Base-by-base conservation (phyloP, 2,329 filamentous ascomycete genomes). In the Erysiphe pulchra region DNA sequence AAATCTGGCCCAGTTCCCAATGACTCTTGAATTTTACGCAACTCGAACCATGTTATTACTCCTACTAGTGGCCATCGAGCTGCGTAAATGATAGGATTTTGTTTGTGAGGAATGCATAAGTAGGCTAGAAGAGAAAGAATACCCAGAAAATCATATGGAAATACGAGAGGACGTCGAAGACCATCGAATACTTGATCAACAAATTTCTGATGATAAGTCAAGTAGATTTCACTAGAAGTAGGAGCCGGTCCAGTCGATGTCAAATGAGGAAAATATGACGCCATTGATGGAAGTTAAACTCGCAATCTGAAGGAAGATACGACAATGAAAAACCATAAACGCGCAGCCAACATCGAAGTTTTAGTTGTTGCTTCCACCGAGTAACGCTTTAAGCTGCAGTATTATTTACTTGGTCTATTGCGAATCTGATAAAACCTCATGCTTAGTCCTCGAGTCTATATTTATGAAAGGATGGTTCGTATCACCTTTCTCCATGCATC, bases 91-190 rank as follows among this genome's bases (percentile, higher is more conserved):
- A 66, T 70, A 4, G 64, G 64, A 10, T 64, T 61, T 1, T 60
- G 57, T 31, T 57, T 60, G 52, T 77, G 71, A 1, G 71, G 70
- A 47, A 77, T 62, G 42, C 66, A 59, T 13, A 78, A 63, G 44
- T 73, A 78, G 3, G 71, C 50, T 1, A 65, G 56, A 0, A 77
- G 46, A 38, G 72, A 42, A 41, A 68, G 61, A 28, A 63, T 54
- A 4, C 64, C 66, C 18, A 71, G 47, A 8, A 74, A 48, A 47
- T 63, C 60, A 47, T 69, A 67, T 0, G 71, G 72, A 8, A 75
- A 36, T n/a, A 76, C 53, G n/a, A 75, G 60, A 2, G 69, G 71
- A 40, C 58, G 60, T 30, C 62, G 54, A 7, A 51, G 55, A 40
- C 66, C 66, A 3, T 63, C 58, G 44, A 59, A 56, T 24, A 64